Percentiles rank a stretch among this genome's conserved stretches.
These are phyloP conservation scores for Streptanthus diversifolius DNA, from an alignment of 345 rosid genomes.

Conservation along the genomic window DNA sequence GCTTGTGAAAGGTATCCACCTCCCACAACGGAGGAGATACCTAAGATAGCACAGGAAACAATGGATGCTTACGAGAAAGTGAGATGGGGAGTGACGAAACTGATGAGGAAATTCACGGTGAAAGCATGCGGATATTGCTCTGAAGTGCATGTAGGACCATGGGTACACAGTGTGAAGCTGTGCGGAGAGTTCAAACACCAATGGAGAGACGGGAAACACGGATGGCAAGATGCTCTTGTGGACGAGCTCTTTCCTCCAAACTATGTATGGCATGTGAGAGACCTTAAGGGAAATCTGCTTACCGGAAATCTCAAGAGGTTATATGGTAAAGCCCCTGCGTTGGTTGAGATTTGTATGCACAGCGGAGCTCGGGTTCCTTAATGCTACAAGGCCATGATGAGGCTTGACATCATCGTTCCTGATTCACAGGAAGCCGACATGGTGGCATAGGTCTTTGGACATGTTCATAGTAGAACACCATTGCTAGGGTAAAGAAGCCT, in stretches of 20 bases:
- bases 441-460: constrained; percentile 47
- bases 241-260: constrained; percentile 76
- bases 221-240: constrained; percentile 83
- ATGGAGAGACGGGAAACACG: constrained; percentile 97
- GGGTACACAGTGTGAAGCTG: constrained; percentile 90
- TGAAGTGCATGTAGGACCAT: constrained; percentile 90
- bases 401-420: constrained; percentile 85
- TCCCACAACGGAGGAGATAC: constrained; percentile 49
- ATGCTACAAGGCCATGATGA: constrained; percentile 80
- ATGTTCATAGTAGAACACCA: constrained; percentile 10
- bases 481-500: background rate
- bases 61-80: constrained; percentile 66
- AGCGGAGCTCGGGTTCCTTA: constrained; percentile 65
- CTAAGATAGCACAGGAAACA: constrained; percentile 76
- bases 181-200: constrained; percentile 92
- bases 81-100: constrained; percentile 53
- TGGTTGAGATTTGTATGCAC: constrained; percentile 79
- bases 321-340: constrained; percentile 86
- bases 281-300: constrained; percentile 64
- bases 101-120: constrained; percentile 70
- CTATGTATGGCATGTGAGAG: constrained; percentile 74
- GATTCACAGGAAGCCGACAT: constrained; percentile 59
- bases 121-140: constrained; percentile 96
- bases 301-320: constrained; percentile 55
- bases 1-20: constrained; percentile 49